Evolutionary conservation across 441 rosid genomes (phyloP), one percentile per base, ranked within the genome.

Genomic region (Kokia cookei): DNA sequence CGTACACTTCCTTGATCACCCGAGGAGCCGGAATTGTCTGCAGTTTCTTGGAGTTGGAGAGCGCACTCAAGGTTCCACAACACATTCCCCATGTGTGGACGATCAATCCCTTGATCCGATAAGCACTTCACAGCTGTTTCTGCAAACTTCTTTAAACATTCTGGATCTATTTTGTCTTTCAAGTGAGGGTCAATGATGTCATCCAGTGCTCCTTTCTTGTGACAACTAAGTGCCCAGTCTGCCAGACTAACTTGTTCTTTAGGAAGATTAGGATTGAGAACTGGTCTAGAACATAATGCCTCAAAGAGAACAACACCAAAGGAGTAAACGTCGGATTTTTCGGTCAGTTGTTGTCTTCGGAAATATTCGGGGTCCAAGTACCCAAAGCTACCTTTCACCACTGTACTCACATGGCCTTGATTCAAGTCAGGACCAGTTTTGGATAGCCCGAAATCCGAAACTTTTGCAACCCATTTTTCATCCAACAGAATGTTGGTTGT

Each of bases 281-380:
- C 93, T 5, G 95, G 92, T 68, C 93, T 84, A 19, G 89, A 89
- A 17, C 91, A 92, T 24, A 90, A 69, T 10, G 68, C 86, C 73
- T 90, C 97, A 58, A 90, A 90, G 4, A 90, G 85, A 32, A 92
- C 93, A 5, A 90, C 93, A 5, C 95, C 97, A 15, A 92, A 92
- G 5, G 97, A 90, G 80, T 90, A 92, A 4, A 90, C 87, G 61
- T 90, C 97, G 3, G 97, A 89, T 81, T 89, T 89, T 73, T 91
- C 94, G 0, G 91, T 91, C 65, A 91, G 26, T 65, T 89, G 93
- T 11, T 89, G 93, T 72, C 91, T 81, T 32, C 83, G 82, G 83
- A 90, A 90, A 74, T 91, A 88, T 66, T 91, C 97, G 2, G 93
- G 94, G 72, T 90, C 97, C 14, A 91, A 59, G 76, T 91, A 91